These are phyloP conservation scores for Kuraishia capsulata DNA, from an alignment of 805 yeast genomes.

Conservation along the genomic window DNA sequence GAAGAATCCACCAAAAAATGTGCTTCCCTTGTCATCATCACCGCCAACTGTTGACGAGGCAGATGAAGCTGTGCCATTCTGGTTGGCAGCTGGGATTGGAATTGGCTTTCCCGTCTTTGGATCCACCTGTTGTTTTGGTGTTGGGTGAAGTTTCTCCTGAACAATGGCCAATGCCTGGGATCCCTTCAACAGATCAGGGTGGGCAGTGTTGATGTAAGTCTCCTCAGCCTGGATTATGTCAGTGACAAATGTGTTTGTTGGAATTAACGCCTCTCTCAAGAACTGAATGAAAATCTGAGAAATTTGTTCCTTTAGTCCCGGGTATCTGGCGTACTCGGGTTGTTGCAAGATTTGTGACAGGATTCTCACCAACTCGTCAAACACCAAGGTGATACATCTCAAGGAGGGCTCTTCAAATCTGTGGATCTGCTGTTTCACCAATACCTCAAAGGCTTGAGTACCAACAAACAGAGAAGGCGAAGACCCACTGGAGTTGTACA, in stretches of 20 bases:
- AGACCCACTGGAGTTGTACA: slow-evolving; percentile 95
- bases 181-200: slow-evolving; percentile 92
- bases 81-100: no score
- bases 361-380: slow-evolving; percentile 91
- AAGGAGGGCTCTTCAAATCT: slow-evolving; percentile 92
- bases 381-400: slow-evolving; percentile 82
- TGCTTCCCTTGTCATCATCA: slow-evolving; percentile 48
- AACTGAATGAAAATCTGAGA: slow-evolving; percentile 72
- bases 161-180: slow-evolving; percentile 92
- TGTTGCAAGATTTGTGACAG: slow-evolving; percentile 75
- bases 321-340: slow-evolving; percentile 82
- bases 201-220: slow-evolving; percentile 94
- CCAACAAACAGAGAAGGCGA: slow-evolving; percentile 96
- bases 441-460: slow-evolving; percentile 92
- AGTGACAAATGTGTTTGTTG: slow-evolving; percentile 77
- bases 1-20: slow-evolving; percentile 95
- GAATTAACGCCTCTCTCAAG: slow-evolving; percentile 68
- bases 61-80: slow-evolving; percentile 13
- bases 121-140: slow-evolving; percentile 69
- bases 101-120: slow-evolving; percentile 86
- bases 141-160: slow-evolving; percentile 74
- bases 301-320: slow-evolving; percentile 80
- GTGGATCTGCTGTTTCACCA: slow-evolving; percentile 86
- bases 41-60: slow-evolving; percentile 20
- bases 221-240: slow-evolving; percentile 85